Evolutionary conservation across 164 flowering plant genomes (phyloP), one percentile per base, ranked within the genome.

Genomic region (Umbellularia californica): DNA sequence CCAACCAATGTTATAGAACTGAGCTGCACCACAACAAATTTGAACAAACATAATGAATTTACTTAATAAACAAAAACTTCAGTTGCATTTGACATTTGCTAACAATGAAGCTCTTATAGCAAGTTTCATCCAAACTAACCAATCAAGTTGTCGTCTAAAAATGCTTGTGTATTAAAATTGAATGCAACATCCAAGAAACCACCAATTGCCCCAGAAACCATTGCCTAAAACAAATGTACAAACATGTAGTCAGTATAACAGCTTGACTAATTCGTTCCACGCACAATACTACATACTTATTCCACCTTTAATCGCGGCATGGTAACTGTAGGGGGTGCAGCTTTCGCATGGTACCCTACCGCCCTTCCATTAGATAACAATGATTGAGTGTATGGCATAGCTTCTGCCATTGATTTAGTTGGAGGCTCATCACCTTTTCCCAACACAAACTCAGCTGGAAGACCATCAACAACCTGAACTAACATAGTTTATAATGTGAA

Each of bases 241-340:
- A 6, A 70, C 12, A 70, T 52, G 23, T 3, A 50, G 5, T 50
- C 2, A 50, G 33, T 15, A 7, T 30, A 72, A 33, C 2, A 69
- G 13, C 58, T 5, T 3, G 7, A n/a, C 20, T 58, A n/a, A 3
- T 52, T n/a, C 3, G 50, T 1, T 14, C 2, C 58, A 7, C 50
- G 3, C 27, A 24, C 3, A 30, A 72, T 62, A 63, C 22, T 47
- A 33, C 14, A 73, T 55, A 1, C 35, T 27, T 19, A 25, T 69
- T 73, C 51, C 71, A 93, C 99, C 97, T 95, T 95, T 80, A 93
- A 82, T 35, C 97, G 96, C 79, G 99, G 99, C 98, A 95, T 93
- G 25, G 99, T 95, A 70, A 95, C 99, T 68, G 99, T 93, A 20
- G 99, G 99, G 66, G 98, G 97, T 12, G 97, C 97, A 33, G 98